Evolutionary conservation across 306 rosid species (phyloP), one percentile per base, ranked within the genome.

Genomic region (Canavalia gladiata): DNA sequence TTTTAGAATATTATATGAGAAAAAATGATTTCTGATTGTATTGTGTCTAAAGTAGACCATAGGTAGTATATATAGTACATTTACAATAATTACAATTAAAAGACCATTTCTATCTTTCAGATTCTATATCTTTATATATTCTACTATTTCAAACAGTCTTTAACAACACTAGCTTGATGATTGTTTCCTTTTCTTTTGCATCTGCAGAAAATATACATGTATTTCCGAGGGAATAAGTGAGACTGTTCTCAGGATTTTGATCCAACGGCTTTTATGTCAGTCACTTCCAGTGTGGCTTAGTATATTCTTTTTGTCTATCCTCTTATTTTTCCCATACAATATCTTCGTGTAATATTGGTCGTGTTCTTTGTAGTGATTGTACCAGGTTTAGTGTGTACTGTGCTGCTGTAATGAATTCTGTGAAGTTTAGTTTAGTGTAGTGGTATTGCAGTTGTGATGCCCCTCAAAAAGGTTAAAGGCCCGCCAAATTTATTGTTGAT

Each of bases 181-280:
- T 68, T 66, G 58, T 71, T 76, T 45, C 49, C 49, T 72, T 54
- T 68, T 68, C 10, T 42, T 74, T 69, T 79, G 69, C 49, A 77
- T 80, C 8, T 89, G 90, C 99, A 96, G 99, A 96, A 92, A 96
- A 75, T 89, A 68, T 96, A 96, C 91, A 41, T 90, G 90, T 93
- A 87, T 79, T 96, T 96, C 91, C 89, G 99, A 85, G 97, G 98
- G 76, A 39, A 89, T 68, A 92, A 89, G 89, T 96, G 93, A 95
- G 87, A 43, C 42, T 77, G 47, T 72, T 31, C 52, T 42, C 54
- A 45, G 82, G 75, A 63, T 79, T 68, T 82, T 55, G 81, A 72
- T 81, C 51, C 35, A 62, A 30, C 77, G 69, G 83, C 83, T 57
- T 62, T 60, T 55, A 68, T 60, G 54, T 46, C 70, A 18, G 79